Percentiles rank a stretch among this genome's conserved stretches.
These are phyloP conservation scores for Nemophila menziesii DNA, from an alignment of 257 asterid genomes.

Conservation along the genomic window DNA sequence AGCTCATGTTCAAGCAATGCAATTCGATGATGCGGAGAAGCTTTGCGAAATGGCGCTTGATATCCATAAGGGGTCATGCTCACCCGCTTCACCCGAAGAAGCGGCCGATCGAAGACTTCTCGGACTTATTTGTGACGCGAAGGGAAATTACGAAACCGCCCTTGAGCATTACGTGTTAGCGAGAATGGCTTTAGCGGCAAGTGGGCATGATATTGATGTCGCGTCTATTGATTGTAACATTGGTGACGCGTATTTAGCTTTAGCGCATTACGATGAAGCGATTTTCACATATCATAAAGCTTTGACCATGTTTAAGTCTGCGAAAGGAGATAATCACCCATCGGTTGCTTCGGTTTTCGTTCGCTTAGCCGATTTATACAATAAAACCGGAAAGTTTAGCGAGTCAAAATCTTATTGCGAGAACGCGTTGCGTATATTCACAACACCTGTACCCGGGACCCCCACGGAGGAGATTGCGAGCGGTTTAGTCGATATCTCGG, in stretches of 20 bases:
- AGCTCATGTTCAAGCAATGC: slow-evolving; percentile 88
- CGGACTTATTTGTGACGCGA: slow-evolving; percentile 80
- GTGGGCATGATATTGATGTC: slow-evolving; percentile 50
- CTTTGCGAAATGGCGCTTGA: slow-evolving; percentile 59
- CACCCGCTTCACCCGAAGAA: slow-evolving; percentile 55
- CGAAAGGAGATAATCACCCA: slow-evolving; percentile 63
- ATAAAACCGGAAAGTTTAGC: slow-evolving; percentile 65
- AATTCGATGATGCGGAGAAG: slow-evolving; percentile 79
- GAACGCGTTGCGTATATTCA: slow-evolving; percentile 52
- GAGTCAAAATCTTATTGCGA: slow-evolving; percentile 68
- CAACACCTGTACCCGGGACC: slow-evolving; percentile 39
- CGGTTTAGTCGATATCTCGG: slow-evolving; percentile 54
- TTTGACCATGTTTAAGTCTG: slow-evolving; percentile 40
- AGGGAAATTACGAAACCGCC: slow-evolving; percentile 64
- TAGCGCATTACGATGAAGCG: slow-evolving; percentile 73
- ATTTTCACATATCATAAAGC: slow-evolving; percentile 70
- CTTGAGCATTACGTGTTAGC: slow-evolving; percentile 89
- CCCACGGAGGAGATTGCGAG: slow-evolving; percentile 67
- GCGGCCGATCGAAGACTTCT: slow-evolving; percentile 79
- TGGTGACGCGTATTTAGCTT: slow-evolving; percentile 68
- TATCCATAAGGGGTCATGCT: slow-evolving; percentile 40
- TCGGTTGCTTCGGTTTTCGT: slow-evolving; percentile 68
- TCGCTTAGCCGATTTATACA: slow-evolving; percentile 67
- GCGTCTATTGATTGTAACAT: slow-evolving; percentile 78
- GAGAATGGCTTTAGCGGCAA: slow-evolving; percentile 71